A percentile compares a stretch with the other conserved stretches of the same genome.
phyloP scores from a whole-genome alignment of 208 protist genomes.

The Leishmania amazonensis region DNA sequence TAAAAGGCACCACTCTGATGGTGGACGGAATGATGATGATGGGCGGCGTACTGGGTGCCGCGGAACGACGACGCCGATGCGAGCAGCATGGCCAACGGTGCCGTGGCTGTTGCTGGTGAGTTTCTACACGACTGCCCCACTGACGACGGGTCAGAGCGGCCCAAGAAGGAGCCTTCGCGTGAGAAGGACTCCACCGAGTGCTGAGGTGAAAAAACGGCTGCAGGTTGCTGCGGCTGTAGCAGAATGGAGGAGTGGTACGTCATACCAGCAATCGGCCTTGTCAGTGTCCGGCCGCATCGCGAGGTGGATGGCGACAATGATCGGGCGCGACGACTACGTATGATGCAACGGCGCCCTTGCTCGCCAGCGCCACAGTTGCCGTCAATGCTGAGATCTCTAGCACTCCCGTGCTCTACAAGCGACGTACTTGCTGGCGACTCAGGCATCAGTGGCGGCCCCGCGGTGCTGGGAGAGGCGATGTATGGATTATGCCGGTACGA shows the following conservation, averaged over 20 bases:
- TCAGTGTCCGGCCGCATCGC: neutral
- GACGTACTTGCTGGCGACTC: slow-evolving; percentile 8
- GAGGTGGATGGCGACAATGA: neutral
- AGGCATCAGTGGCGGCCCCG: neutral
- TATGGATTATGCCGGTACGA: slow-evolving; percentile 34
- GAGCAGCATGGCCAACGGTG: neutral
- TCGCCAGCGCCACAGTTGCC: neutral
- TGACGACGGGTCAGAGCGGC: neutral
- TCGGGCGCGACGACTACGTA: neutral
- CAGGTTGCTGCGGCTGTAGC: neutral
- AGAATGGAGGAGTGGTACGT: neutral
- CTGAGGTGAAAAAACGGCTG: neutral
- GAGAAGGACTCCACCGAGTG: slow-evolving; percentile 18
- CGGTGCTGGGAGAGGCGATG: slow-evolving; percentile 9
- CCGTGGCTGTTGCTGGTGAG: neutral
- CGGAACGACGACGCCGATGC: neutral
- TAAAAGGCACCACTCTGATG: neutral
- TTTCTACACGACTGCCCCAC: neutral
- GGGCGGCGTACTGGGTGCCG: neutral
- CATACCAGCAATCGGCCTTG: neutral
- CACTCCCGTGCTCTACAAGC: neutral
- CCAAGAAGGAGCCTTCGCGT: neutral
- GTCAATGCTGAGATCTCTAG: neutral
- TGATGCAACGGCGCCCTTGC: neutral
- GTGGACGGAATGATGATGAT: neutral